Base-by-base conservation (phyloP, 805 yeast genomes). In the Maudiozyma barnettii region DNA sequence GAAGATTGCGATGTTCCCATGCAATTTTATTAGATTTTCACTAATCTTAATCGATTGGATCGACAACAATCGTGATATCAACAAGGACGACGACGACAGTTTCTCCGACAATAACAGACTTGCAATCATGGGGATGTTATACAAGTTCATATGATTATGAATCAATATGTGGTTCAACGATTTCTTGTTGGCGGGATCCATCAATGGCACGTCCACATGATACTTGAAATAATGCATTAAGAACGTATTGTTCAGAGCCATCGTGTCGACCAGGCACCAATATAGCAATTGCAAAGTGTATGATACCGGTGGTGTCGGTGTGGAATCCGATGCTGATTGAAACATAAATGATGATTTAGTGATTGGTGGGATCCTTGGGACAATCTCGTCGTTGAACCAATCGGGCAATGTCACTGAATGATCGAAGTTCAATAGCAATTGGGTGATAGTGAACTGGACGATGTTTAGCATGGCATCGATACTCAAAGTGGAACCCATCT, bases 1-100 rank as follows among this genome's bases (percentile, higher is more conserved):
- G 46, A 59, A 66, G 14, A 68, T 47, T 1, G 69, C 63, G 31
- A 68, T 54, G 39, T 69, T 58, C 13, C 71, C 71, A 53, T 71
- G 67, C 0, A 65, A 45, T 5, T 61, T 48, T 21, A 72, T 54
- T 3, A 73, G 47, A 47, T 68, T 54, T 21, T 71, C 73, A 53
- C 68, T 56, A 12, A 56, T 45, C 20, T 54, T 49, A 22, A 54
- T 52, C 41, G 59, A 54, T 49, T 55, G 52, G 57, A 55, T 23
- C 8, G 51, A 39, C 19, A 37, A 13, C 39, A 39, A 39, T 31
- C 39, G 39, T 7, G 14, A 16, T 14, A 36, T 51, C 50, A 33
- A 56, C 22, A 1, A 44, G 10, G 36, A 33, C 14, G 36, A 33
- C 6, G 10, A 13, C 6, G 18, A 8, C 14, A 33, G 14, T 33